Percentiles rank a stretch among this genome's conserved stretches.
Conservation (phyloP, 768 basidiomycete species). For the Mrakia frigida region DNA sequence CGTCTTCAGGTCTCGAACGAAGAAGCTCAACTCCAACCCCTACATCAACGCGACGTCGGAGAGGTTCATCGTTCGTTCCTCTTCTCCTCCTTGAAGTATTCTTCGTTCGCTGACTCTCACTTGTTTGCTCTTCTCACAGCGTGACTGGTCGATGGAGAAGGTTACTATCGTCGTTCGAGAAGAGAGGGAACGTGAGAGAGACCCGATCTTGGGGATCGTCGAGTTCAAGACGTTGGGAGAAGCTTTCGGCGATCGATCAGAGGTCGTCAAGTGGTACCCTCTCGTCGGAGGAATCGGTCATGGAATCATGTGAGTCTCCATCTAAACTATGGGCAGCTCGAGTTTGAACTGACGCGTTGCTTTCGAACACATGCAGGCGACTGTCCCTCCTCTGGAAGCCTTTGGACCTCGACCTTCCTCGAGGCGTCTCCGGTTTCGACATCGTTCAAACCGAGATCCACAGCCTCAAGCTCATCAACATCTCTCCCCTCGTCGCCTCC, state of each 20-base stretch:
- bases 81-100: background rate
- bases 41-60: constrained; percentile 45
- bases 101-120: background rate
- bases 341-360: background rate
- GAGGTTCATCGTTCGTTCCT: constrained; percentile 38
- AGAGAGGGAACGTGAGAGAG: constrained; percentile 43
- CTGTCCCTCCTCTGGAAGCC: constrained; percentile 44
- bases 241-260: constrained; percentile 38
- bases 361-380: constrained; percentile 7
- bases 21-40: constrained; percentile 41
- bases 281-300: constrained; percentile 41
- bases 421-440: constrained; percentile 41
- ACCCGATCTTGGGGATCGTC: constrained; percentile 37
- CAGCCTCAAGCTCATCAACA: constrained; percentile 33
- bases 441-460: constrained; percentile 39
- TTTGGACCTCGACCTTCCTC: constrained; percentile 41
- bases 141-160: constrained; percentile 42
- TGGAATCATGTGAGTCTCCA: constrained; percentile 32
- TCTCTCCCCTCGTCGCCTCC: constrained; percentile 31
- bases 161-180: constrained; percentile 43
- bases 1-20: constrained; percentile 43
- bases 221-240: constrained; percentile 38
- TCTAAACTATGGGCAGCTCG: no score
- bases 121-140: background rate
- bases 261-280: constrained; percentile 35